Evolutionary conservation across 768 basidiomycete species (phyloP), one percentile per base, ranked within the genome.

Genomic region (Cyclocybe cylindracea): DNA sequence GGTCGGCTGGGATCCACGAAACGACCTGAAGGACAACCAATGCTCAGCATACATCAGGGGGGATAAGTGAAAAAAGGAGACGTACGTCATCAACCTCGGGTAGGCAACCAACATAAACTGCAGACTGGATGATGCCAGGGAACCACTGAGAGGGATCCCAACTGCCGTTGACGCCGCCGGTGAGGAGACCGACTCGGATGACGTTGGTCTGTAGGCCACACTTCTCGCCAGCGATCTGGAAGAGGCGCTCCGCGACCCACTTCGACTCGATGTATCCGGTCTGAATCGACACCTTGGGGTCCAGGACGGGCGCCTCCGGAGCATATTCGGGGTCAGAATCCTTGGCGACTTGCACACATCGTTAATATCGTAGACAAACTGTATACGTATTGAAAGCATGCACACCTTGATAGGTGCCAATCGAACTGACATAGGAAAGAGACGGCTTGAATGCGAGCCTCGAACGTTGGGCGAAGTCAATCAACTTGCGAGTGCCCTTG

Each of bases 61-160:
- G 32, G 31, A 16, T 13, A 4, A 10, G 13, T 14, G 2, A 1
- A 35, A n/a, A 14, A 19, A 13, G 24, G 24, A 24, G 3, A 63
- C 69, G 52, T 51, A 72, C 72, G 29, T 61, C 63, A 11, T 64
- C 34, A 2, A 54, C 56, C 11, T 63, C 53, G 1, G 74, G 74
- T 1, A 75, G 60, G 44, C 61, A 69, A 3, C 60, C 57, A 4
- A 73, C 29, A 18, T 56, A 57, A 1, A 53, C 32, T 7, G 62
- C 64, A 4, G 64, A 67, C 39, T 66, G 60, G 7, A 74, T 62
- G 13, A 77, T 53, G 14, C 62, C 53, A 1, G 75, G 74, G 44
- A 76, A 62, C 76, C 76, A 78, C 31, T 77, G 70, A 8, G 54
- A 55, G 32, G 61, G 53, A 46, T 72, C 71, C 76, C 76, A 78